Percentiles rank a stretch among this genome's conserved stretches.
phyloP scores from a whole-genome alignment of 1,284 basidiomycete species.

The Leccinum griseonigrum region DNA sequence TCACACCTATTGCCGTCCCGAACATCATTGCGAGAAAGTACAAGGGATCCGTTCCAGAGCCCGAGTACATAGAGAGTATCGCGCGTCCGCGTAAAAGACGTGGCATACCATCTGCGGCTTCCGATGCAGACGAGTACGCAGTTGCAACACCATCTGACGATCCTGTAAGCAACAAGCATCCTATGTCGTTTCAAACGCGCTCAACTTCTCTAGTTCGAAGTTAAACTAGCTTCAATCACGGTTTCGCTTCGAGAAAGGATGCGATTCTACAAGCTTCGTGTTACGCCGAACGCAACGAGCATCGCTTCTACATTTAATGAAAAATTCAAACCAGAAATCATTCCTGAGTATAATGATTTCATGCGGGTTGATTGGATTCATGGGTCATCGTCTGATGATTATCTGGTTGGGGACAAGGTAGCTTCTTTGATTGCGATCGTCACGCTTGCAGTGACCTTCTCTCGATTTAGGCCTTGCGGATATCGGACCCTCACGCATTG shows the following conservation, averaged over 20 bases:
- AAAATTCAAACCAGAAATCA: constrained; percentile 75
- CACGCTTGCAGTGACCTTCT: constrained; percentile 8
- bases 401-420: constrained; percentile 73
- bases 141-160: constrained; percentile 50
- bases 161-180: constrained; percentile 44
- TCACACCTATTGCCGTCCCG: constrained; percentile 71
- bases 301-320: constrained; percentile 78
- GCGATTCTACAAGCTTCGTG: constrained; percentile 84
- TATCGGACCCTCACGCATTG: constrained; percentile 65
- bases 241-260: constrained; percentile 79
- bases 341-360: constrained; percentile 79
- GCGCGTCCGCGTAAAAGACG: constrained; percentile 46
- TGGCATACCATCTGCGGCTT: constrained; percentile 16
- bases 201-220: constrained; percentile 53
- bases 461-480: constrained; percentile 58
- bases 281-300: constrained; percentile 69
- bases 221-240: constrained; percentile 70
- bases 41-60: constrained; percentile 41
- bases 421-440: constrained; percentile 7
- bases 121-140: constrained; percentile 46
- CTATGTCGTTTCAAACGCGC: neutral
- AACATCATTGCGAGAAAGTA: constrained; percentile 76
- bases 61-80: constrained; percentile 48
- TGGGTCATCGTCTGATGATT: constrained; percentile 38
- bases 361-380: constrained; percentile 82